Evolutionary conservation across 371 early-diverging fungal species (phyloP).

Genomic region (Mucor velutinosus): DNA sequence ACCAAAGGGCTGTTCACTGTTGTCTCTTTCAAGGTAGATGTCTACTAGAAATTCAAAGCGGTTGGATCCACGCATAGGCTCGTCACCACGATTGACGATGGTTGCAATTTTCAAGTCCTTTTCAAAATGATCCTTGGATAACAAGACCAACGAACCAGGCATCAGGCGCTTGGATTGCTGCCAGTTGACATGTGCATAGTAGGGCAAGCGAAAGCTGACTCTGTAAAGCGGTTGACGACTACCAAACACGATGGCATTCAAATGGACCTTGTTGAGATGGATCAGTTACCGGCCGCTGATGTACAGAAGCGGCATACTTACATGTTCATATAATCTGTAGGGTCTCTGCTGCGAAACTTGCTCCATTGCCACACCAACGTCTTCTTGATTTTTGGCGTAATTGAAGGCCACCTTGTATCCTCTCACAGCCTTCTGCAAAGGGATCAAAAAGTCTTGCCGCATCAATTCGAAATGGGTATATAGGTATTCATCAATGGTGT

Average conservation of each 20-base stretch:
- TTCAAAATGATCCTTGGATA: constrained; percentile 56
- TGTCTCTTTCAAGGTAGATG: constrained; percentile 48
- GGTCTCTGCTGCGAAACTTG: constrained; percentile 7
- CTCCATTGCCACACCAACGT: constrained; percentile 24
- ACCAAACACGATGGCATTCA: constrained; percentile 60
- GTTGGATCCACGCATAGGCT: constrained; percentile 45
- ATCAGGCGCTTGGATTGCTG: constrained; percentile 58
- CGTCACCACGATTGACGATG: constrained; percentile 56
- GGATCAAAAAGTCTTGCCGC: constrained; percentile 64
- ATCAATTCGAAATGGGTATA: constrained; percentile 69
- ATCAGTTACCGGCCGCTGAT: neutral
- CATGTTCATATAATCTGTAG: constrained; percentile 38
- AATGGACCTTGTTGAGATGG: constrained; percentile 39
- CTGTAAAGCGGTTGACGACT: constrained; percentile 52
- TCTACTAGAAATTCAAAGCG: constrained; percentile 58
- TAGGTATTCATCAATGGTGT: constrained; percentile 57
- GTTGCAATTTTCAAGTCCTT: constrained; percentile 60
- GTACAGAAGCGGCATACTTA: constrained; percentile 2
- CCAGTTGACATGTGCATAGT: constrained; percentile 52
- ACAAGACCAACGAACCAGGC: constrained; percentile 58
- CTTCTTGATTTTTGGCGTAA: constrained; percentile 26
- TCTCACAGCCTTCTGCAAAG: constrained; percentile 55
- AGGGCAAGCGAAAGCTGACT: constrained; percentile 55
- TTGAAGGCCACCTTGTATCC: constrained; percentile 32
- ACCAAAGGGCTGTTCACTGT: constrained; percentile 40